Conservation (phyloP, 2,329 filamentous ascomycete genomes). For the Fusarium burgessii region DNA sequence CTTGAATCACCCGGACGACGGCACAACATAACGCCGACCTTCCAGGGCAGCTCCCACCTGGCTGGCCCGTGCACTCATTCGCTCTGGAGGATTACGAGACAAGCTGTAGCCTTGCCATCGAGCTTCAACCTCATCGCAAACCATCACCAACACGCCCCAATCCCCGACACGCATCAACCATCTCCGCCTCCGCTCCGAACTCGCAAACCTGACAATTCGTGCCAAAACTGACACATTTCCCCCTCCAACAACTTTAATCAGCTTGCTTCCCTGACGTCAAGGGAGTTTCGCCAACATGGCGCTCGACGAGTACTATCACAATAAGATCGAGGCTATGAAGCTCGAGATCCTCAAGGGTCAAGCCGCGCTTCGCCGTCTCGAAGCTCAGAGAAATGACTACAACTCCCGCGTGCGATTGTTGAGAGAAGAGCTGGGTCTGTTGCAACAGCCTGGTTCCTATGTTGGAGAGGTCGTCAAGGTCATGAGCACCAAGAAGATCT, state of each 20-base stretch:
- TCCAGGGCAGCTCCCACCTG: constrained; percentile 20
- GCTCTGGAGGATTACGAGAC: constrained; percentile 50
- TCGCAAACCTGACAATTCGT: constrained; percentile 2
- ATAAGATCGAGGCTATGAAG: constrained; percentile 99
- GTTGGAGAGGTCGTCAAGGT: constrained; percentile 99
- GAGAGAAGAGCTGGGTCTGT: constrained; percentile 91
- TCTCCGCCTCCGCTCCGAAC: constrained; percentile 14
- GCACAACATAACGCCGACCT: constrained; percentile 37
- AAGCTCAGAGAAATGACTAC: constrained; percentile 99
- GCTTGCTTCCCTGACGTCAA: constrained; percentile 33
- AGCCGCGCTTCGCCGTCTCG: constrained; percentile 91
- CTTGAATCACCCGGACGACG: constrained; percentile 11
- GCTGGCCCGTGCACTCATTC: constrained; percentile 42
- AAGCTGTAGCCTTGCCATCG: constrained; percentile 52
- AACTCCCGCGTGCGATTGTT: constrained; percentile 96
- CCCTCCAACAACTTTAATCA: constrained; percentile 10
- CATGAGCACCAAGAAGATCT: constrained; percentile 99
- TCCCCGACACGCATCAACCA: constrained; percentile 30
- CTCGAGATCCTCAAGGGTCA: constrained; percentile 99
- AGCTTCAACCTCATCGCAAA: constrained; percentile 50
- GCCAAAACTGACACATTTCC: neutral
- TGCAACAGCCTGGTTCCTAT: constrained; percentile 98
- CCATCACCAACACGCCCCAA: constrained; percentile 31
- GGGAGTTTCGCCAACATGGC: constrained; percentile 76
- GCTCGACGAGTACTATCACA: constrained; percentile 99